These are phyloP conservation scores for Chrysosphaeria jannelii DNA, from an alignment of 2,329 filamentous ascomycete species.

Conservation along the genomic window DNA sequence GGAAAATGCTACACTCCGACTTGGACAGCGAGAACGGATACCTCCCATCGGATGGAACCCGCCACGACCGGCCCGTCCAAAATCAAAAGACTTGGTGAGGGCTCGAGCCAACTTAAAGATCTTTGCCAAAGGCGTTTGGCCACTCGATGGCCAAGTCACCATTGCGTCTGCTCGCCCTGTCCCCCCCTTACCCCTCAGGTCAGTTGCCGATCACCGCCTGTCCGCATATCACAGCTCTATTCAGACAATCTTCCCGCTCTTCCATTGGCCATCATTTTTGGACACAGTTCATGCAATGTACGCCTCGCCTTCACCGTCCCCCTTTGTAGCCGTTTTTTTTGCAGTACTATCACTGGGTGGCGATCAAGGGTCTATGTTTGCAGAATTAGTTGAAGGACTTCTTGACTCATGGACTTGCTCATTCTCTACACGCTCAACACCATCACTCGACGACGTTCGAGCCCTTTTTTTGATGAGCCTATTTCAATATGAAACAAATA, in stretches of 20 bases:
- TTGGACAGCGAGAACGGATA: neutral
- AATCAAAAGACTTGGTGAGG: conserved; percentile 41
- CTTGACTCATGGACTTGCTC: conserved; percentile 57
- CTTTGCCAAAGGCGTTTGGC: conserved; percentile 52
- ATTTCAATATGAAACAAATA: neutral
- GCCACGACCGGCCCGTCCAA: too few species aligned
- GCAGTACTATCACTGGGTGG: neutral
- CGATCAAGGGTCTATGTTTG: conserved; percentile 21
- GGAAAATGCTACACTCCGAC: conserved; percentile 10
- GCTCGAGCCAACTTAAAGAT: conserved; percentile 43
- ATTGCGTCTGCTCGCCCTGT: too few species aligned
- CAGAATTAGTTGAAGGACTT: conserved; percentile 37
- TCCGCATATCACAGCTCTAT: conserved; percentile 45
- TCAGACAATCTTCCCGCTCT: too few species aligned
- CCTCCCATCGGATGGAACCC: neutral
- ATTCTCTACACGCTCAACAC: conserved; percentile 17
- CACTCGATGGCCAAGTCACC: conserved; percentile 12
- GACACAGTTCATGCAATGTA: neutral
- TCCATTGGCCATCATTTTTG: neutral
- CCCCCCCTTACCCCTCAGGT: too few species aligned
- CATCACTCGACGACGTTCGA: conserved; percentile 38
- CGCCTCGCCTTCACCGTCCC: too few species aligned
- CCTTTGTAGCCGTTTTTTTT: too few species aligned
- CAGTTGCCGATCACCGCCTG: conserved; percentile 46
- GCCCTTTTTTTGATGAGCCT: conserved; percentile 43